Base-by-base conservation (phyloP, 805 yeast genomes). In the Ogataea trehalophila region DNA sequence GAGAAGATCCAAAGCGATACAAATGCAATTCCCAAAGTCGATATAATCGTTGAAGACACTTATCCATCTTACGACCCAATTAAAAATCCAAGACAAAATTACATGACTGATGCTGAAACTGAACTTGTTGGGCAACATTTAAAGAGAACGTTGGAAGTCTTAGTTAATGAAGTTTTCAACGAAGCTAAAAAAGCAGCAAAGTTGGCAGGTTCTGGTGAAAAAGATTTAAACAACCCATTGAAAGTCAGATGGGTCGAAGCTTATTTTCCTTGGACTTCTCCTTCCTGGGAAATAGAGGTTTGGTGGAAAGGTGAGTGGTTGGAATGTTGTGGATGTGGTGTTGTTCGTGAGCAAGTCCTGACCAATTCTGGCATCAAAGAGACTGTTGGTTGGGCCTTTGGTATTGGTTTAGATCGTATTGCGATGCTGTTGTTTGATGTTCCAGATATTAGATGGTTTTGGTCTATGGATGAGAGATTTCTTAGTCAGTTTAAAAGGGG, bases 251-350 rank as follows among this genome's bases (percentile, higher is more conserved):
- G 99, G 99, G 85, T 90, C 33, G 95, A 88, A 59, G 95, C 94
- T 0, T 88, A 83, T 60, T 94, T 94, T 71, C 99, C 99, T 4
- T 94, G 98, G 97, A 94, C 99, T 3, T 81, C 96, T 1, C 99
- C 99, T 4, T 87, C 96, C 39, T 94, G 96, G 95, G 97, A 94
- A 61, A 89, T 95, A 56, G 99, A 94, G 68, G 96, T 94, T 5
- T 90, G 95, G 91, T 94, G 98, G 97, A 87, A 90, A 62, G 95
- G 94, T 44, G 95, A 91, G 56, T 94, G 99, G 99, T 74, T 94
- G 34, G 99, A 94, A 69, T 83, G 96, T 63, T 88, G 96, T 60
- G 99, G 99, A 0, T 88, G 96, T 68, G 99, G 99, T 23, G 75
- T 92, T 35, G 96, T 90, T 7, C 81, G 81, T 55, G 85, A 88